Base-by-base conservation (phyloP, 176 grass and related monocot genomes). In the Saccharum spontaneum region DNA sequence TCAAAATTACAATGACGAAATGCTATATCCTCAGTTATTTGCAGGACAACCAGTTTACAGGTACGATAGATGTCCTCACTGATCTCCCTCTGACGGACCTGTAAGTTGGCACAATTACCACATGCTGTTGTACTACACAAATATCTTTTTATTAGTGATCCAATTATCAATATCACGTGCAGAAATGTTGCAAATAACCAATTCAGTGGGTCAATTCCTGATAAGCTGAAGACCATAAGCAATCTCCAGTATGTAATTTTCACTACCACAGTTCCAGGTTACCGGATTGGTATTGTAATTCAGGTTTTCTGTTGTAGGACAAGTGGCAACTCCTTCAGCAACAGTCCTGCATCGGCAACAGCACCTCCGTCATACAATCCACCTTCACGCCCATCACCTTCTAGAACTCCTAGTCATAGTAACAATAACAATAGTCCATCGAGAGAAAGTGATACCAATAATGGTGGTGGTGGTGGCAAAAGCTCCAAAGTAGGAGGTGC, bases 101-200 rank as follows among this genome's bases (percentile, higher is more conserved):
- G 91, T 98, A 93, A 93, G 90, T 89, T 87, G 63, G 67, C n/a
- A 81, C 23, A n/a, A 46, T 88, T 52, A 38, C 22, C 45, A 34
- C 7, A 69, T 15, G 12, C 7, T 38, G 52, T 79, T 87, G 11
- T 16, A 6, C 34, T 39, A 48, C 69, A 4, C 20, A 34, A 30
- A 10, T 37, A 26, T 82, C 7, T 43, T 40, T 22, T 86, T 79
- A n/a, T 6, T 82, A 31, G 34, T 83, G 31, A 87, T 77, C 12
- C 4, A 67, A 69, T 74, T 69, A 60, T 59, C 67, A 62, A 30
- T 50, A n/a, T 61, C 70, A 45, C 55, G 65, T 84, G 48, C 73
- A 98, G 92, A 73, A 91, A 98, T 61, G 87, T 98, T 68, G 89
- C 48, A 90, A 95, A 95, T 77, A 98, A 98, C 80, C 89, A 30